Conservation (phyloP, 441 rosid species). For the Eutrema salsugineum region DNA sequence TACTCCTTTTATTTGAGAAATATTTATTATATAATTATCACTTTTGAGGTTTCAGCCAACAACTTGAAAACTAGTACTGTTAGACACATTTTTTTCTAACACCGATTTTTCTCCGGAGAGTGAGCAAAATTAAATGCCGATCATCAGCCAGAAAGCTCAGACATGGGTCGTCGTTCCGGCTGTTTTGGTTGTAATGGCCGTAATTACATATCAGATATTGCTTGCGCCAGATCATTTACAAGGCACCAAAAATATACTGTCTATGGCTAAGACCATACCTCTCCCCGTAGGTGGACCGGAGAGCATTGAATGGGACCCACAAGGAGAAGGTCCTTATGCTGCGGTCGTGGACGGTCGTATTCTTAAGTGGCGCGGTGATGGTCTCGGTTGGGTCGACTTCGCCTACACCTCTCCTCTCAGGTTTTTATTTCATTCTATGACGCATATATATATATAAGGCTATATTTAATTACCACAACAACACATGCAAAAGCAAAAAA, state of each 20-base stretch:
- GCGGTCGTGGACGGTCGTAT: constrained; percentile 63
- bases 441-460: too few relatives aligned
- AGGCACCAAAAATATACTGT: constrained; percentile 21
- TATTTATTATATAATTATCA: background rate
- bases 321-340: constrained; percentile 66
- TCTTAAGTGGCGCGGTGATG: constrained; percentile 60
- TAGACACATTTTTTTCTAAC: background rate
- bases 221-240: constrained; percentile 1
- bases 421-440: background rate
- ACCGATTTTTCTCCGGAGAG: background rate
- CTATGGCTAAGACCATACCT: constrained; percentile 28
- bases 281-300: constrained; percentile 64
- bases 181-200: background rate
- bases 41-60: background rate
- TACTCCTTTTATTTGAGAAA: too few relatives aligned
- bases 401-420: constrained; percentile 50
- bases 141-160: background rate
- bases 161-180: background rate
- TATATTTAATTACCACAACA: background rate
- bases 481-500: background rate
- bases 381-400: constrained; percentile 52
- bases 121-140: constrained; percentile 7
- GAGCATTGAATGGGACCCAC: constrained; percentile 63
- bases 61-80: background rate
- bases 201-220: background rate